phyloP scores from a whole-genome alignment of 805 yeast species.

The Hanseniaspora lindneri region DNA sequence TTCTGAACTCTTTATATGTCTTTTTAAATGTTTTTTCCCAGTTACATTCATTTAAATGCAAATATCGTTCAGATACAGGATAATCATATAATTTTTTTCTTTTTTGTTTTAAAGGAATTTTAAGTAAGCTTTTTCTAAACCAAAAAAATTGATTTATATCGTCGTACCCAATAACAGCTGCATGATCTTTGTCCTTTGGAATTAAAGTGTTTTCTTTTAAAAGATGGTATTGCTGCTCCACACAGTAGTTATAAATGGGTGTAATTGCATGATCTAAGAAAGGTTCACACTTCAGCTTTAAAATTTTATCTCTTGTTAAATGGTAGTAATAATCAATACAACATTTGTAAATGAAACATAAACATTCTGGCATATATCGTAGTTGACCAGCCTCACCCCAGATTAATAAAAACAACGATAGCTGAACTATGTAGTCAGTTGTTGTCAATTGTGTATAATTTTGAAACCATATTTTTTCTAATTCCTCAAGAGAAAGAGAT shows the following conservation, averaged over 20 bases:
- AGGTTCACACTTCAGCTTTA: conserved; percentile 44
- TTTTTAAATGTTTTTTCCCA: conserved; percentile 64
- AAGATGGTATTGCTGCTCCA: conserved; percentile 54
- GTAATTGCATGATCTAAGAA: conserved; percentile 60
- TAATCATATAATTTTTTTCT: conserved; percentile 39
- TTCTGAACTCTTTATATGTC: conserved; percentile 61
- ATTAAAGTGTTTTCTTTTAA: conserved; percentile 41
- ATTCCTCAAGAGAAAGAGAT: conserved; percentile 43
- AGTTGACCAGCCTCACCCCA: conserved; percentile 90
- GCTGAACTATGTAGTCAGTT: conserved; percentile 51
- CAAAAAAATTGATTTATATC: conserved; percentile 83
- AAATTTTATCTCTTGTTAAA: conserved; percentile 55
- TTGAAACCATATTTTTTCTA: conserved; percentile 4
- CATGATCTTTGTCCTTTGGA: conserved; percentile 61
- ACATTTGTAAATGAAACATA: conserved; percentile 74
- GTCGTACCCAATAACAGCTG: conserved; percentile 68
- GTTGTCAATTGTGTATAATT: conserved; percentile 29
- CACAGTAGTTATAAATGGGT: conserved; percentile 57
- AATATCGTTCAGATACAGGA: conserved; percentile 45
- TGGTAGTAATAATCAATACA: conserved; percentile 58
- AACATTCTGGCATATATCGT: conserved; percentile 79
- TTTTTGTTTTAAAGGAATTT: conserved; percentile 35
- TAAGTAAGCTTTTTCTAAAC: conserved; percentile 58
- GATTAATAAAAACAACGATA: conserved; percentile 56
- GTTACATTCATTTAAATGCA: conserved; percentile 39